These are phyloP conservation scores for Podila minutissima DNA, from an alignment of 192 early-diverging fungal species.

Conservation along the genomic window DNA sequence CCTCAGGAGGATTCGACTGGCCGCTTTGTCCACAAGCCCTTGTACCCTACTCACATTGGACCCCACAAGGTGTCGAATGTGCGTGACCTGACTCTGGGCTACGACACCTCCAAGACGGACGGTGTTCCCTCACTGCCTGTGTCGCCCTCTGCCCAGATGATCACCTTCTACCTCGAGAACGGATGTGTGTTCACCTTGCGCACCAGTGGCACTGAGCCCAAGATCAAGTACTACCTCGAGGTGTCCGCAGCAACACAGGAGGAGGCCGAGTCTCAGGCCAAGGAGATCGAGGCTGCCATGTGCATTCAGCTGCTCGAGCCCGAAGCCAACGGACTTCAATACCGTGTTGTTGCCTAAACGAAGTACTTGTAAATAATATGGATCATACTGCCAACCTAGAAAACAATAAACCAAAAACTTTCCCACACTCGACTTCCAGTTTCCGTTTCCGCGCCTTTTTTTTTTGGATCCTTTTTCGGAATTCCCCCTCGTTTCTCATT, in stretches of 20 bases:
- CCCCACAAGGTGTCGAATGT: conserved; percentile 73
- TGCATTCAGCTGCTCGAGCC: conserved; percentile 61
- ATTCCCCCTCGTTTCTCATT: no score
- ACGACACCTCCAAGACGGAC: conserved; percentile 77
- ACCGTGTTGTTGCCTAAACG: conserved; percentile 21
- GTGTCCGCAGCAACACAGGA: conserved; percentile 61
- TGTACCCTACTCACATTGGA: conserved; percentile 79
- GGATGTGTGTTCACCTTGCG: conserved; percentile 73
- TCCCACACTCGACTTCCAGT: background rate
- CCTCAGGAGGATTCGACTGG: conserved; percentile 37
- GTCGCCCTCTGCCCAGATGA: conserved; percentile 86
- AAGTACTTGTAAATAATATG: background rate
- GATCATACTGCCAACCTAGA: background rate
- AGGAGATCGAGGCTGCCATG: conserved; percentile 61
- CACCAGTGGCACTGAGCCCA: conserved; percentile 91
- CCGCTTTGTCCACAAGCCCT: conserved; percentile 57
- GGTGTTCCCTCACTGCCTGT: conserved; percentile 76
- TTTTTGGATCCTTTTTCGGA: no score
- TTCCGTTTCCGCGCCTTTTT: background rate
- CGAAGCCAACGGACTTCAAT: conserved; percentile 59
- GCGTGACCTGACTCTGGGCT: conserved; percentile 90
- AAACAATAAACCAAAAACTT: background rate
- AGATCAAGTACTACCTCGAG: conserved; percentile 89
- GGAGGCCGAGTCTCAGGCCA: conserved; percentile 60
- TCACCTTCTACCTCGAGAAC: conserved; percentile 85